A percentile compares a stretch with the other conserved stretches of the same genome.
phyloP scores from a whole-genome alignment of 176 grass and related monocot genomes.

The Cenchrus fungigraminus region DNA sequence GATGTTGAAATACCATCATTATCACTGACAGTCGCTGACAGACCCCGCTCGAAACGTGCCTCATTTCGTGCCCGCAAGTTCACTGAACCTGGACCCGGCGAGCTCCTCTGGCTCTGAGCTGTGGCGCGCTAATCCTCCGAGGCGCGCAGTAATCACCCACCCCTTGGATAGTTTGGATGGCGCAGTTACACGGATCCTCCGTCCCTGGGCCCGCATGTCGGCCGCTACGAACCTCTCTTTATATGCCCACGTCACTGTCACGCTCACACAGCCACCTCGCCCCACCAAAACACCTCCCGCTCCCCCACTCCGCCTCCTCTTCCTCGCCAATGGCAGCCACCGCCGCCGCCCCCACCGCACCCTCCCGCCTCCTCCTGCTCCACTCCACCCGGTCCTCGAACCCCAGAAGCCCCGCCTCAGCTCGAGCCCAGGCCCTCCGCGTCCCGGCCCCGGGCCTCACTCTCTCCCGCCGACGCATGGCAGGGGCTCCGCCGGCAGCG shows the following conservation, averaged over 20 bases:
- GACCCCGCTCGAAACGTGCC: background rate
- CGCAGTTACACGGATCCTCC: background rate
- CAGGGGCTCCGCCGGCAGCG: constrained; percentile 6
- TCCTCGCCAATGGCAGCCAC: constrained; percentile 36
- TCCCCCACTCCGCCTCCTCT: background rate
- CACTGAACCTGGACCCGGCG: background rate
- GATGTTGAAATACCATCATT: background rate
- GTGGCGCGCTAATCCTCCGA: background rate
- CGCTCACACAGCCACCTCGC: background rate
- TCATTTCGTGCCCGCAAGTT: background rate
- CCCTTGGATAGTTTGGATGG: too few relatives aligned
- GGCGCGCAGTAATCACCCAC: background rate
- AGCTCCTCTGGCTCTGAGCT: background rate
- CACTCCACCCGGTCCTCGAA: background rate
- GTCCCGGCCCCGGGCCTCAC: constrained; percentile 7
- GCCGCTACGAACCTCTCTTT: background rate
- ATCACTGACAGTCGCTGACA: background rate
- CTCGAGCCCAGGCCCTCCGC: background rate
- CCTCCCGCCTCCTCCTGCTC: constrained; percentile 38
- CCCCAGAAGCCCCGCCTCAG: background rate
- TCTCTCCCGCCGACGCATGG: constrained; percentile 36
- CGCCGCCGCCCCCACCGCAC: constrained; percentile 12
- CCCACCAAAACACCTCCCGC: constrained; percentile 33
- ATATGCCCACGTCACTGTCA: background rate
- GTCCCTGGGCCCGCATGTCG: background rate